phyloP scores from a whole-genome alignment of 306 rosid species.

The Cucumis melo region DNA sequence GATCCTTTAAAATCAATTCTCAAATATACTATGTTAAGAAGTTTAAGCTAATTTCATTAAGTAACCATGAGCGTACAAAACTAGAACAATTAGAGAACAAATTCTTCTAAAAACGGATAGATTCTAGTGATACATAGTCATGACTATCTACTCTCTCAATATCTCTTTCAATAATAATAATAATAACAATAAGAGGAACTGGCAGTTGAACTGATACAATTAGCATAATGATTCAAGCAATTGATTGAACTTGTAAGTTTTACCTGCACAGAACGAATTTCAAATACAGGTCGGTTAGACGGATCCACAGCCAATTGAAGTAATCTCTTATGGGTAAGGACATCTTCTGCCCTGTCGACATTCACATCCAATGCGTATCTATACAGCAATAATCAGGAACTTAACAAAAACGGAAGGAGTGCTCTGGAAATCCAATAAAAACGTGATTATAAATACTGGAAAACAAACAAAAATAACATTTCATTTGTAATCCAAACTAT shows the following conservation, averaged over 20 bases:
- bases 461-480: not conserved
- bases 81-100: not conserved
- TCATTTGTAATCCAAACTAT: not conserved
- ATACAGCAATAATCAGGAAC: constrained; percentile 27
- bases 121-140: not conserved
- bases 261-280: constrained; percentile 89
- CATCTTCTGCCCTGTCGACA: constrained; percentile 98
- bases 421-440: constrained; percentile 2
- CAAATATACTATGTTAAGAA: not conserved
- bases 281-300: constrained; percentile 59
- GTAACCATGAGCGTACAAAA: not conserved
- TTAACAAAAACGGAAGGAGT: constrained; percentile 2
- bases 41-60: not conserved
- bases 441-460: not conserved
- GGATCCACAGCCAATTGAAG: constrained; percentile 78
- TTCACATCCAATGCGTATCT: constrained; percentile 97
- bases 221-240: not conserved
- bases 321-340: constrained; percentile 68
- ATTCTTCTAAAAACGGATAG: not conserved
- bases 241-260: not conserved
- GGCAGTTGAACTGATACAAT: not conserved
- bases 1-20: not conserved
- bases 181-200: too few species aligned
- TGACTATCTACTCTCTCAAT: not conserved
- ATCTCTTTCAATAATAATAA: not conserved